These are phyloP conservation scores for Lindgomyces ingoldianus DNA, from an alignment of 495 filamentous ascomycete species.

Conservation along the genomic window DNA sequence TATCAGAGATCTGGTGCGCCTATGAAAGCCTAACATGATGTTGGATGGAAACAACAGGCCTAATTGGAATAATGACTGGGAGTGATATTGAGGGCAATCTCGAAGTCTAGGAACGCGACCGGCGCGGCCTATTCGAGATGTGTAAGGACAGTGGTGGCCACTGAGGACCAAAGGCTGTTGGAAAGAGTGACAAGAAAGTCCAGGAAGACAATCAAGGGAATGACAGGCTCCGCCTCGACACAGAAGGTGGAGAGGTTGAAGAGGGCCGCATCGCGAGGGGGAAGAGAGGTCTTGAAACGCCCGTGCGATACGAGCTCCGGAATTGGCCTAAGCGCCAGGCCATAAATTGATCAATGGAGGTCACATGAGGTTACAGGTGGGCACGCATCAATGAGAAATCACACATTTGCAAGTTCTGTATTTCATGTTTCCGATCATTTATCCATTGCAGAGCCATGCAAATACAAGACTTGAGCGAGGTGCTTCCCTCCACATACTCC, in stretches of 20 bases:
- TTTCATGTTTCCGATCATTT: too few relatives aligned
- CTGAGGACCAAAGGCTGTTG: constrained; percentile 22
- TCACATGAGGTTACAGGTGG: too few relatives aligned
- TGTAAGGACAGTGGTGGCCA: constrained; percentile 33
- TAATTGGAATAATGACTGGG: not conserved
- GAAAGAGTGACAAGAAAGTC: constrained; percentile 35
- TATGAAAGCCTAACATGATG: constrained; percentile 43
- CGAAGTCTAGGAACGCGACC: constrained; percentile 23
- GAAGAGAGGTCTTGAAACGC: constrained; percentile 17
- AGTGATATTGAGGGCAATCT: not conserved
- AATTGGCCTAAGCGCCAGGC: constrained; percentile 17
- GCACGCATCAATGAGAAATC: too few relatives aligned
- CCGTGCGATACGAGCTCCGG: constrained; percentile 16
- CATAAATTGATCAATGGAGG: too few relatives aligned
- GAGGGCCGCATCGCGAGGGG: constrained; percentile 30
- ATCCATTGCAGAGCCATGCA: too few relatives aligned
- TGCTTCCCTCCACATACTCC: not conserved
- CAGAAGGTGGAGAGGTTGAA: constrained; percentile 27
- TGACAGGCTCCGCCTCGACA: constrained; percentile 32
- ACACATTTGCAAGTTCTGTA: too few relatives aligned
- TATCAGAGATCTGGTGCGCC: constrained; percentile 39
- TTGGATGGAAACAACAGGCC: not conserved
- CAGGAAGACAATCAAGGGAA: constrained; percentile 36
- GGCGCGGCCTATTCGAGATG: constrained; percentile 22
- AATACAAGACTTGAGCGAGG: constrained; percentile 3